These are phyloP conservation scores for Fraxinus anomala DNA, from an alignment of 257 asterid species.

Conservation along the genomic window DNA sequence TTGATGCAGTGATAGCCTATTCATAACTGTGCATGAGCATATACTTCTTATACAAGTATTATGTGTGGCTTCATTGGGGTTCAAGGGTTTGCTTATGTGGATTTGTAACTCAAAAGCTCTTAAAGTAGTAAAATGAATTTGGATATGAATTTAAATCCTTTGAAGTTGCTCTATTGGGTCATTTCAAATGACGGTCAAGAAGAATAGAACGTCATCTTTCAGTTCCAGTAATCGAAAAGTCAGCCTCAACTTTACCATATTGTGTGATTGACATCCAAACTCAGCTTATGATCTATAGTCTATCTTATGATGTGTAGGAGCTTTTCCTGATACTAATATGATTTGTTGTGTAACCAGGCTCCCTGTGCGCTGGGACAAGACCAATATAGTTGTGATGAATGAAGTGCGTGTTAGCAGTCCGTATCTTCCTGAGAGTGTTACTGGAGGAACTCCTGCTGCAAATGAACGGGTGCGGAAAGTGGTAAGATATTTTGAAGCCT, in stretches of 20 bases:
- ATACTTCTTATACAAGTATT: background rate
- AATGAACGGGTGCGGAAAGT: constrained; percentile 96
- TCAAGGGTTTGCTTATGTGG: background rate
- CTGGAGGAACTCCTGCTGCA: constrained; percentile 93
- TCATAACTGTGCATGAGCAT: background rate
- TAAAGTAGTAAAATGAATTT: background rate
- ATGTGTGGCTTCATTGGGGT: background rate
- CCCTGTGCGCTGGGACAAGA: constrained; percentile 95
- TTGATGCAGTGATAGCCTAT: background rate
- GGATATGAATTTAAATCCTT: background rate
- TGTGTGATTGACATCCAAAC: background rate
- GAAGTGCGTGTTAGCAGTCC: constrained; percentile 97
- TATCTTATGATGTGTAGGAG: background rate
- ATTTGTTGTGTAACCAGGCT: constrained; percentile 54
- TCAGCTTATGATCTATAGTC: background rate
- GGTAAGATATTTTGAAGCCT: constrained; percentile 47
- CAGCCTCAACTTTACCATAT: background rate
- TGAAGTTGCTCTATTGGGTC: background rate
- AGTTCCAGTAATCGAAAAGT: background rate
- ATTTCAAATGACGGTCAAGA: background rate
- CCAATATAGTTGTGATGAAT: constrained; percentile 89
- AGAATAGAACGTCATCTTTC: background rate
- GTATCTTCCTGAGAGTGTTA: constrained; percentile 82
- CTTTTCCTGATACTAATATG: constrained; percentile 17
- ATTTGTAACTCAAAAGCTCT: background rate